These are phyloP conservation scores for Schizothecium vesticola DNA, from an alignment of 495 filamentous ascomycete species.

Conservation along the genomic window DNA sequence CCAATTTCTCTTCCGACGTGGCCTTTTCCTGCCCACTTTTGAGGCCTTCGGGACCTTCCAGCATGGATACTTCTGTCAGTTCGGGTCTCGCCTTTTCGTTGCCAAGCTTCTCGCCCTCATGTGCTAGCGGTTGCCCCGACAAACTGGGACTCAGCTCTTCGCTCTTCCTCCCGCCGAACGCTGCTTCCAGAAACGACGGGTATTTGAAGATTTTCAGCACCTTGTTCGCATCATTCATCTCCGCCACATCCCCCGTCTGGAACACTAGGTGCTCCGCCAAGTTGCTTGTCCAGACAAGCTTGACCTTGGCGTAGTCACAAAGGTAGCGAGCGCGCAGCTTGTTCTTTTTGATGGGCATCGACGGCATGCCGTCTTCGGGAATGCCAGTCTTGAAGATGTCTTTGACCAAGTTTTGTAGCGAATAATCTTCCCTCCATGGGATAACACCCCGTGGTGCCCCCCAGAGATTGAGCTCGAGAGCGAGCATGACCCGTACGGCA, in stretches of 20 bases:
- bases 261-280: background rate
- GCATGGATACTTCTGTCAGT: no score
- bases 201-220: background rate
- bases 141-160: background rate
- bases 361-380: background rate
- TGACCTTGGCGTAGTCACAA: background rate
- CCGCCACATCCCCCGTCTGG: no score
- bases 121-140: background rate
- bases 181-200: background rate
- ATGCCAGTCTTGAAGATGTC: no score
- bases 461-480: background rate
- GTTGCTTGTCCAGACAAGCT: background rate
- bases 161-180: background rate
- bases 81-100: no score
- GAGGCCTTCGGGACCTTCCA: no score
- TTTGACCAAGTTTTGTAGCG: no score
- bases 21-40: no score
- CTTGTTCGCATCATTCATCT: background rate
- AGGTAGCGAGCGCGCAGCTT: background rate
- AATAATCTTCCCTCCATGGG: no score
- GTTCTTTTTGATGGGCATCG: background rate
- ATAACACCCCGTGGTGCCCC: no score
- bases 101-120: background rate
- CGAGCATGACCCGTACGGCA: background rate
- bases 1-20: no score